These are phyloP conservation scores for Phytophthora crassamura DNA, from an alignment of 352 stramenopile genomes.

Conservation along the genomic window DNA sequence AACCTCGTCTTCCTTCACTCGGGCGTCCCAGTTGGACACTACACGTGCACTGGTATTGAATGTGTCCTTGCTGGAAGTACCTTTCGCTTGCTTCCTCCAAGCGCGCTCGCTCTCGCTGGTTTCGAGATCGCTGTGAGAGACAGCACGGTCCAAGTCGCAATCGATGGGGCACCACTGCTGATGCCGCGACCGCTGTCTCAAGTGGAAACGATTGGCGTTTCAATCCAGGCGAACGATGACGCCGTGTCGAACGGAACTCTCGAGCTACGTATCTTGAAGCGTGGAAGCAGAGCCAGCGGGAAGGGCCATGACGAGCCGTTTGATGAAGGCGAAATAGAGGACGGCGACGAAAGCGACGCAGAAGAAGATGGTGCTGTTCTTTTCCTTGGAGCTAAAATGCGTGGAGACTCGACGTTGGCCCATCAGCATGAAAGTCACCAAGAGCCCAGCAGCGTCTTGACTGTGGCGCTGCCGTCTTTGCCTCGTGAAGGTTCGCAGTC, in stretches of 20 bases:
- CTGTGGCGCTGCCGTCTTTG: conserved; percentile 33
- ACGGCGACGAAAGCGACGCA: neutral
- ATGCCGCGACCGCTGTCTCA: conserved; percentile 36
- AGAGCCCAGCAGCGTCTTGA: conserved; percentile 23
- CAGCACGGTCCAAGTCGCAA: conserved; percentile 56
- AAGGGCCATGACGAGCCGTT: conserved; percentile 11
- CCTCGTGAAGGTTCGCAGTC: conserved; percentile 15
- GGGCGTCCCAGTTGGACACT: conserved; percentile 52
- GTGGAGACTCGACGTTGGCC: neutral
- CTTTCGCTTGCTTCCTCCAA: conserved; percentile 50
- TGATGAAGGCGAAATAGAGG: conserved; percentile 1
- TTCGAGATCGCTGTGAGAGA: conserved; percentile 64
- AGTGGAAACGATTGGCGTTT: conserved; percentile 52
- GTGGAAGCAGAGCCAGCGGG: conserved; percentile 5
- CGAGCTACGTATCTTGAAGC: conserved; percentile 47
- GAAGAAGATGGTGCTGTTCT: conserved; percentile 26
- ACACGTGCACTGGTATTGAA: conserved; percentile 61
- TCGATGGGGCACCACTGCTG: conserved; percentile 61
- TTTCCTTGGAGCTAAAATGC: conserved; percentile 20
- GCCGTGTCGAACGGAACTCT: conserved; percentile 51
- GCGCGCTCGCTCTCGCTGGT: conserved; percentile 33
- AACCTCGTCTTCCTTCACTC: conserved; percentile 60
- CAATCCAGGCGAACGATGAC: conserved; percentile 56
- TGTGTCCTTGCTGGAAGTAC: conserved; percentile 62
- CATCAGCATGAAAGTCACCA: neutral